Conservation (phyloP, 768 basidiomycete species). For the Suillus clintonianus region DNA sequence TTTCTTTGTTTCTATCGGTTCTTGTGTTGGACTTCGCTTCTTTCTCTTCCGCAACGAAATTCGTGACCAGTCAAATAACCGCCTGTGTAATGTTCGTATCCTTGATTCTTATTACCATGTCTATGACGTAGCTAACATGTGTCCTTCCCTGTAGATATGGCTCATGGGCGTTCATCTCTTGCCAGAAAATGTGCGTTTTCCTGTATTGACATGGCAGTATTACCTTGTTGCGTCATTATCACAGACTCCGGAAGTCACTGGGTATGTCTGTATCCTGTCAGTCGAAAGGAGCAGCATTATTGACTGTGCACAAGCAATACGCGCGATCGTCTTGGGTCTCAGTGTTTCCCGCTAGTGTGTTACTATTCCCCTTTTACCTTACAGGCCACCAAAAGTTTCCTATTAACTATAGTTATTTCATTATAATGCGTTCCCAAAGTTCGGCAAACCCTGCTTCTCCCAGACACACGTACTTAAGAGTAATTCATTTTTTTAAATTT, state of each 20-base stretch:
- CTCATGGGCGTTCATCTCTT: background rate
- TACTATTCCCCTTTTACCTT: no score
- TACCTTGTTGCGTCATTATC: background rate
- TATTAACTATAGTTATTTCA: background rate
- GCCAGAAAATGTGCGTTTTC: background rate
- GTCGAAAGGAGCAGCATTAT: background rate
- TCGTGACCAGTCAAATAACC: conserved; percentile 10
- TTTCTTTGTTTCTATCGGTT: conserved; percentile 10
- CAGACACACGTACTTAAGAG: background rate
- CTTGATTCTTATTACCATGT: background rate
- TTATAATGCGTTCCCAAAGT: background rate
- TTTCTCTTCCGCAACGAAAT: conserved; percentile 13
- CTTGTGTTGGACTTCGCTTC: conserved; percentile 16
- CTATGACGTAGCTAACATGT: background rate
- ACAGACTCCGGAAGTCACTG: background rate
- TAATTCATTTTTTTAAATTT: background rate
- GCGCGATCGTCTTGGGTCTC: background rate
- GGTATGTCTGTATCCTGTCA: background rate
- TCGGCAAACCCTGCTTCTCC: background rate
- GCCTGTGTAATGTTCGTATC: conserved; percentile 15
- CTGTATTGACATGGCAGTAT: background rate
- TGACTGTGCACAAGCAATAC: background rate
- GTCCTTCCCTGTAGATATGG: background rate
- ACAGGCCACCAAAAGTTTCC: background rate
- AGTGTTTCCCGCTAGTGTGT: background rate